A percentile compares a stretch with the other conserved stretches of the same genome.
phyloP scores from a whole-genome alignment of 1,284 basidiomycete species.

The Agaricales sp. region DNA sequence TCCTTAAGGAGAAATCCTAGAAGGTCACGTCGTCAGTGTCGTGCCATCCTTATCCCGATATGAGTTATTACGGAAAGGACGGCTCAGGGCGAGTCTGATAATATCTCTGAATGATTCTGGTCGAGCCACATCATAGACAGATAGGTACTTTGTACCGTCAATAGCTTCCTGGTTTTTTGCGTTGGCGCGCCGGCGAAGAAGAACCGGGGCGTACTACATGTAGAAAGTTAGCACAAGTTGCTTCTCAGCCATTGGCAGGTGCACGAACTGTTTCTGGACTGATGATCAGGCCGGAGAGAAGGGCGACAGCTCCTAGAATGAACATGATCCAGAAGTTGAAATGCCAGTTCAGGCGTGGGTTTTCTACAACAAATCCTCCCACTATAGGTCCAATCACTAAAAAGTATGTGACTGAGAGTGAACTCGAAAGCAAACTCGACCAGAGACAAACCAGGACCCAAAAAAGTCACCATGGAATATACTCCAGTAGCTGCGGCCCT shows the following conservation, averaged over 20 bases:
- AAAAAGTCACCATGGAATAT: constrained; percentile 60
- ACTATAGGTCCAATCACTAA: constrained; percentile 53
- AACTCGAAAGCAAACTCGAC: constrained; percentile 1
- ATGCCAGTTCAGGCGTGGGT: constrained; percentile 43
- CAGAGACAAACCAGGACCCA: constrained; percentile 48
- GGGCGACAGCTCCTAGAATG: constrained; percentile 39
- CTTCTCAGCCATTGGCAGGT: not conserved
- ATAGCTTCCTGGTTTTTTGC: constrained; percentile 33
- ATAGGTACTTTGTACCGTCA: constrained; percentile 35
- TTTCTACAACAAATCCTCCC: constrained; percentile 50
- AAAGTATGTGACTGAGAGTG: constrained; percentile 4
- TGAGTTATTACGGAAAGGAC: constrained; percentile 44
- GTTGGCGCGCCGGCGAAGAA: constrained; percentile 47
- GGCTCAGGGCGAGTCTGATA: constrained; percentile 36
- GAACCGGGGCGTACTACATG: constrained; percentile 51
- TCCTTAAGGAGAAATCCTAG: constrained; percentile 57
- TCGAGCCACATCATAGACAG: constrained; percentile 41
- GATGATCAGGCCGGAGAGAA: constrained; percentile 32
- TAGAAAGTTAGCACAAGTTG: constrained; percentile 1
- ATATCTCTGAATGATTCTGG: constrained; percentile 30
- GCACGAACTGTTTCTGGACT: constrained; percentile 38
- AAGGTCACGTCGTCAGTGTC: constrained; percentile 6
- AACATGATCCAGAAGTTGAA: constrained; percentile 70
- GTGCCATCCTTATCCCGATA: not conserved
- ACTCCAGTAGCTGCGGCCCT: constrained; percentile 49